A percentile compares a stretch with the other conserved stretches of the same genome.
phyloP scores from a whole-genome alignment of 768 basidiomycete genomes.

The Crepidotus variabilis region DNA sequence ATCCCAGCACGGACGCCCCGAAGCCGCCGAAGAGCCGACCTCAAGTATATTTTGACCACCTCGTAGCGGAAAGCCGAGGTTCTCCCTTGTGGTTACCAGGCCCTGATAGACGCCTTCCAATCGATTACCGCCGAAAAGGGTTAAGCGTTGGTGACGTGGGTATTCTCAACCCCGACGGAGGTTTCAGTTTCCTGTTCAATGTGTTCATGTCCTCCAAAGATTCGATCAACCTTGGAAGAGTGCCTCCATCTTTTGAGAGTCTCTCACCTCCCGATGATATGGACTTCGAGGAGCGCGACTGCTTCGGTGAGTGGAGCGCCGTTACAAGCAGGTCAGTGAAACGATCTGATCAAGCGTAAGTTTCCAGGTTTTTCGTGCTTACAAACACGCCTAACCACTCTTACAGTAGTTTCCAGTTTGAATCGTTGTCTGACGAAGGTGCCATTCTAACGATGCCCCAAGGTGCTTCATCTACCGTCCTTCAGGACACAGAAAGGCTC shows the following conservation, averaged over 20 bases:
- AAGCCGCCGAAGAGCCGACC: too few relatives aligned
- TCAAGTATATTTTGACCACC: too few relatives aligned
- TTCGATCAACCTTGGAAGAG: constrained; percentile 19
- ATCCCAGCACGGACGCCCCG: too few relatives aligned
- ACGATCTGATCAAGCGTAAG: background rate
- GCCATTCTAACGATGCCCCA: constrained; percentile 30
- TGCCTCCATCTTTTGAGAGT: constrained; percentile 24
- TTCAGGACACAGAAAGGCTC: constrained; percentile 22
- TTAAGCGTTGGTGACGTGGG: constrained; percentile 36
- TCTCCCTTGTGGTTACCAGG: constrained; percentile 34
- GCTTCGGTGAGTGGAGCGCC: constrained; percentile 1
- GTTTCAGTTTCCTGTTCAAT: constrained; percentile 37
- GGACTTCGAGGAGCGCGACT: constrained; percentile 11
- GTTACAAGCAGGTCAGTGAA: constrained; percentile 8
- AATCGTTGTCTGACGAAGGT: constrained; percentile 20
- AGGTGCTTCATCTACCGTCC: constrained; percentile 22
- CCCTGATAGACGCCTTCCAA: constrained; percentile 18
- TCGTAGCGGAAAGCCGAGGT: constrained; percentile 18
- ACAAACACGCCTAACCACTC: too few relatives aligned
- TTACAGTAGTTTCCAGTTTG: constrained; percentile 1
- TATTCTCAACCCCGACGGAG: constrained; percentile 28
- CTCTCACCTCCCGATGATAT: constrained; percentile 11
- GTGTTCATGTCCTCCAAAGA: constrained; percentile 25
- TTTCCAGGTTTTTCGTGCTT: background rate
- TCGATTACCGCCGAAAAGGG: constrained; percentile 21